Evolutionary conservation across 371 early-diverging fungal species (phyloP), one percentile per base, ranked within the genome.

Genomic region (Lichtheimia corymbifera): DNA sequence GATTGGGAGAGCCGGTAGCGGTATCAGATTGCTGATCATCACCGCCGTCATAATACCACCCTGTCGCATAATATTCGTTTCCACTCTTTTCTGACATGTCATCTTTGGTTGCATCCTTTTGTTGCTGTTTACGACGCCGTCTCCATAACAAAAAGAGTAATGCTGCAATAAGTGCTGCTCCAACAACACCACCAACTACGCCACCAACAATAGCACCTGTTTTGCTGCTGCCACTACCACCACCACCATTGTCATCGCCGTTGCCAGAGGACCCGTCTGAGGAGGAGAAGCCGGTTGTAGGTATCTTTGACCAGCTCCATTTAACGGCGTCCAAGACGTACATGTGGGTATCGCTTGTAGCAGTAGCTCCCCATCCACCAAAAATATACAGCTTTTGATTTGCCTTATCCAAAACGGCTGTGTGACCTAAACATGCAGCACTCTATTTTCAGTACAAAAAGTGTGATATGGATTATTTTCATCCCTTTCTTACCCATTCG

Each of bases 401-500:
- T 4, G 30, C 41, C 24, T 65, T 52, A 44, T 73, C 74, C 14
- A 70, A 56, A 9, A 72, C 77, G 30, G 77, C 56, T 20, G 74
- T 63, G 58, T 77, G 77, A n/a, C 77, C 74, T 73, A 61, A 17
- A 58, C 2, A 35, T 35, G 35, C 0, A 35, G 18, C 6, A 20
- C 28, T 9, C 53, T 18, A 54, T 12, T 35, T 9, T 12, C 24
- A 24, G 25, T 14, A 53, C 17, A 6, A 11, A 25, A 17, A n/a
- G 54, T 13, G 15, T 15, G 13, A 17, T 9, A 9, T 1, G 22
- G 22, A 22, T 22, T 22, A 35, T 27, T 7, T 13, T 1, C 12
- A 17, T 7, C 30, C 17, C 12, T 5, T 7, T 27, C 57, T 55
- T 70, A 78, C 78, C 80, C 80, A 80, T 80, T 13, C 80, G 65